Conservation (phyloP, 352 stramenopile genomes). For the Phytophthora pinifolia region DNA sequence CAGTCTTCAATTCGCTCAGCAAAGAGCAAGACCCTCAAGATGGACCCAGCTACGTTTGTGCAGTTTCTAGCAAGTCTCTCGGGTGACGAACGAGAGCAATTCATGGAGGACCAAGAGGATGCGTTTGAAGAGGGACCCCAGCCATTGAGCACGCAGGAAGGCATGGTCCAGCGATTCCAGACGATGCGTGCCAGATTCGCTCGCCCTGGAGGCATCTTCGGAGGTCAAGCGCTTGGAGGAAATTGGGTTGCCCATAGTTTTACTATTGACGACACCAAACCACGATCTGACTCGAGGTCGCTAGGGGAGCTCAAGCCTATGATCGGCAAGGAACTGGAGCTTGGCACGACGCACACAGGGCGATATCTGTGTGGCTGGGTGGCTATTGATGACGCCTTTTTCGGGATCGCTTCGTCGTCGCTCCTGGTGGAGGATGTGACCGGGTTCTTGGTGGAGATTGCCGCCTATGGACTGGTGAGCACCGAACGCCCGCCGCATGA, state of each 20-base stretch:
- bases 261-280: conserved; percentile 15
- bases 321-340: conserved; percentile 20
- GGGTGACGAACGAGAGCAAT: not conserved
- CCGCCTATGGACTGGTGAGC: conserved; percentile 27
- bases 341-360: conserved; percentile 28
- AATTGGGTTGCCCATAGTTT: not conserved
- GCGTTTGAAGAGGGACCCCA: conserved; percentile 6
- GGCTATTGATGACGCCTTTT: conserved; percentile 32
- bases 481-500: conserved; percentile 10
- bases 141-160: conserved; percentile 7
- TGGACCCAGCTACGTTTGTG: conserved; percentile 11
- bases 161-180: conserved; percentile 25
- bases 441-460: conserved; percentile 31
- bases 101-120: conserved; percentile 2
- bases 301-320: conserved; percentile 26
- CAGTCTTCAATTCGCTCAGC: not conserved
- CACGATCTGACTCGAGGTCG: conserved; percentile 5
- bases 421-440: conserved; percentile 34
- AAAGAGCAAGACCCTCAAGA: not conserved
- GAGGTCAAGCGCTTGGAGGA: conserved; percentile 10
- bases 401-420: conserved; percentile 16
- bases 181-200: conserved; percentile 18
- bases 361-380: conserved; percentile 38
- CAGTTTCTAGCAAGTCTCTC: conserved; percentile 9
- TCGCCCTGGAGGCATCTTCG: conserved; percentile 19